Base-by-base conservation (phyloP, 768 basidiomycete genomes). In the Erythrobasidium yunnanense region DNA sequence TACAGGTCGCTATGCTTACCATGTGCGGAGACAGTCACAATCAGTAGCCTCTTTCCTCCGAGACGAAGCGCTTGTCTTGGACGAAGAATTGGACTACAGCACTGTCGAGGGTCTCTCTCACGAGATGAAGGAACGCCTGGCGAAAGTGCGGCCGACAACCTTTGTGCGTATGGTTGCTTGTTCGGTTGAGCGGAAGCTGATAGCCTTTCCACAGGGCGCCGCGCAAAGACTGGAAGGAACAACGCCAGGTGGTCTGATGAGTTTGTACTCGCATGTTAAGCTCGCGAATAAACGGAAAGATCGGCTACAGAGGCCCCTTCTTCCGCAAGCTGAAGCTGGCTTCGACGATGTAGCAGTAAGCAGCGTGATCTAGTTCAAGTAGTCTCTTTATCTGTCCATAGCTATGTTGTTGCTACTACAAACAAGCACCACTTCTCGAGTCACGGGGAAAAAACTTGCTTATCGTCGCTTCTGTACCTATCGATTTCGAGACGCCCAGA, bases 181-280 rank as follows among this genome's bases (percentile, higher is more conserved):
- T 42, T 11, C 11, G 38, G n/a, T n/a, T 42, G 38, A 42, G 11
- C n/a, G 38, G 11, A 42, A n/a, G n/a, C n/a, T 42, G n/a, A 42
- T n/a, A 11, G 38, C 11, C n/a, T 42, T 42, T 11, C 38, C 11
- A 42, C 38, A 42, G 38, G 88, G 90, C n/a, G 86, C 87, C 2
- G 90, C 87, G 17, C 90, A 90, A 75, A 79, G 90, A 27, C 90
- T 92, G 83, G 90, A 92, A 73, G 90, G 90, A 6, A 88, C 92
- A 82, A 93, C 90, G 2, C 90, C 90, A 1, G 81, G 84, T 0
- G 83, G 83, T 0, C 77, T 87, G n/a, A 79, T 89, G 13, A 79
- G 79, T 42, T 74, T 92, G 25, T 77, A 91, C 68, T 82, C 81
- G 70, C 81, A 87, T 73, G 84, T 87, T n/a, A 46, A 66, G 51